These are phyloP conservation scores for Oryza australiensis DNA, from an alignment of 176 grass and related monocot species.

Conservation along the genomic window DNA sequence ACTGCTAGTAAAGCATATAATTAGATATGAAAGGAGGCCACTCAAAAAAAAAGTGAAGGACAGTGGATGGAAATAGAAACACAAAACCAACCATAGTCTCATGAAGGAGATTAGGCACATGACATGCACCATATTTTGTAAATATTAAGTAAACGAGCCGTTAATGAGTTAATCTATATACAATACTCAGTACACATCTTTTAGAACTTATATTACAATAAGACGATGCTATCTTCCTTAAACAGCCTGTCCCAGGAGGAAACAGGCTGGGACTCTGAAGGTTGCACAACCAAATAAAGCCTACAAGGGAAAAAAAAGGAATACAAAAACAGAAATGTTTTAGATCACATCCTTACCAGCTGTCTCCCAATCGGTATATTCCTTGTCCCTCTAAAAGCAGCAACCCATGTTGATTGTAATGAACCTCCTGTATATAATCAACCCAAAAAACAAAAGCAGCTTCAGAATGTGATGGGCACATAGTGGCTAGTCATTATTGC, in stretches of 20 bases:
- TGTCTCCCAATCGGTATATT: slow-evolving; percentile 88
- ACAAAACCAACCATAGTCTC: background rate
- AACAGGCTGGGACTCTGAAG: slow-evolving; percentile 17
- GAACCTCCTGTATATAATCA: slow-evolving; percentile 75
- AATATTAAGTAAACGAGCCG: slow-evolving; percentile 2
- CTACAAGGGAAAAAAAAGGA: background rate
- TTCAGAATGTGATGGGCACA: slow-evolving; percentile 10
- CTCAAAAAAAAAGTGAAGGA: background rate
- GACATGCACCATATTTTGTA: background rate
- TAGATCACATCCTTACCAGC: slow-evolving; percentile 61
- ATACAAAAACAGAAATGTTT: slow-evolving; percentile 24
- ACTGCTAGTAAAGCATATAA: slow-evolving; percentile 14
- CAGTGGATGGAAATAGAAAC: background rate
- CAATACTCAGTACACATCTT: background rate
- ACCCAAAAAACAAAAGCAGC: background rate
- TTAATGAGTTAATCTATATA: background rate
- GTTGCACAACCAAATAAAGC: background rate
- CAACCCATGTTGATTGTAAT: slow-evolving; percentile 98
- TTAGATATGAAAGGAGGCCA: background rate
- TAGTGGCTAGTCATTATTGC: background rate
- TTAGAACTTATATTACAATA: slow-evolving; percentile 20
- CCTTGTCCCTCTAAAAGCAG: slow-evolving; percentile 94
- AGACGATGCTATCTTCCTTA: slow-evolving; percentile 5
- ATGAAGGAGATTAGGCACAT: background rate
- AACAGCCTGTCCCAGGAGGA: background rate